Evolutionary conservation across 495 filamentous ascomycete species (phyloP), one percentile per base, ranked within the genome.

Genomic region (Annulohypoxylon stygium): DNA sequence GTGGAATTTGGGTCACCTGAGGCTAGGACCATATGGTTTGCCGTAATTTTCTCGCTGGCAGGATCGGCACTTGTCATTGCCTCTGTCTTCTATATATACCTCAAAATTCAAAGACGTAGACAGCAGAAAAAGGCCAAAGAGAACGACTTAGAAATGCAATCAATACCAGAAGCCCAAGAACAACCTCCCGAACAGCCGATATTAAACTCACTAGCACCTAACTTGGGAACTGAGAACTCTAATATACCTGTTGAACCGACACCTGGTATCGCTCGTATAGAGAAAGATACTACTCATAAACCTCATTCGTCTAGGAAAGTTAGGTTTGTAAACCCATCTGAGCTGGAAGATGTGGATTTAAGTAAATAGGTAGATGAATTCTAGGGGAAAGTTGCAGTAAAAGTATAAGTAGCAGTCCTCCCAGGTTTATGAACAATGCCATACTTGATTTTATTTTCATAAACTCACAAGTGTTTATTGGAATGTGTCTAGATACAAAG

Each of bases 321-420:
- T 5, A 30, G 0, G 2, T 30, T 54, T 6, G 20, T 16, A 54
- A 11, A 54, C 14, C 50, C 25, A 16, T 54, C 50, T 33, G 11
- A 54, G 14, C 33, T 54, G 7, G 50, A 54, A n/a, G 50, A 54
- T 1, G 25, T 54, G 3, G 50, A 54, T n/a, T 26, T 54, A 43
- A n/a, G n/a, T 26, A 53, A 12, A 4, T 53, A 53, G 48, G 20
- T 45, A 45, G 20, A 23, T 23, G 20, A 23, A 23, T 23, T 23
- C 20, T 23, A 23, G 20, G 20, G 20, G 20, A 23, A 23, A 23
- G 20, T 23, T 23, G 20, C 20, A 30, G 30, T 30, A 30, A 30
- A 30, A 30, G 30, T 30, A 30, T 30, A 30, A 6, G 30, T 30
- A 30, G 30, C 5, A 30, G 30, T 30, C 5, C 3, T 30, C 30